Evolutionary conservation across 257 asterid genomes (phyloP).

Genomic region (Nicotiana otophora): DNA sequence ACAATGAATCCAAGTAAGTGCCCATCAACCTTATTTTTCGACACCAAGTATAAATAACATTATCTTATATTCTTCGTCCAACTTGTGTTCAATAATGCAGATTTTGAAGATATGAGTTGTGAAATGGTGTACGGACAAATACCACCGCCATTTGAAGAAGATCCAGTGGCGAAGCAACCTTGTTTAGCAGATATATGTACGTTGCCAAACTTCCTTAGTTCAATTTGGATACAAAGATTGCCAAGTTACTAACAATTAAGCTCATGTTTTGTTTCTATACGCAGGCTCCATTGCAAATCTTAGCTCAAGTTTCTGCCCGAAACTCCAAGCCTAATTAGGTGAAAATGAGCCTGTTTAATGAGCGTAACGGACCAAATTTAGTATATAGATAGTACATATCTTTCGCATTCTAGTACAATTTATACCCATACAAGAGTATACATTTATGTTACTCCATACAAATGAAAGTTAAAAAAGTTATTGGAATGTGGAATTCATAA

Average conservation of each 20-base stretch:
- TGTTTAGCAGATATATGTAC: slow-evolving; percentile 62
- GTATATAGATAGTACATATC: neutral
- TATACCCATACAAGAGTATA: neutral
- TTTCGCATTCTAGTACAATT: neutral
- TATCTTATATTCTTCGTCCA: neutral
- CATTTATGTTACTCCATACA: neutral
- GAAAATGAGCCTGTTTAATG: neutral
- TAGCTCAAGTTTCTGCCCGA: slow-evolving; percentile 51
- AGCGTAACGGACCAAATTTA: neutral
- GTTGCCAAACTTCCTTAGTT: neutral
- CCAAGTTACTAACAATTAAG: neutral
- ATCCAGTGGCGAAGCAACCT: slow-evolving; percentile 71
- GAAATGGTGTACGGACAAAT: slow-evolving; percentile 88
- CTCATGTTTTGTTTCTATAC: too few relatives aligned
- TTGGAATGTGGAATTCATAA: too few relatives aligned
- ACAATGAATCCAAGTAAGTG: slow-evolving; percentile 87
- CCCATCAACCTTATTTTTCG: neutral
- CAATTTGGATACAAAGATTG: neutral
- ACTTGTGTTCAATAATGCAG: slow-evolving; percentile 23
- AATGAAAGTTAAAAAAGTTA: too few relatives aligned
- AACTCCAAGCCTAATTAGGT: slow-evolving; percentile 35
- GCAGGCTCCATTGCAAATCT: slow-evolving; percentile 78
- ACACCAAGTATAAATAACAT: neutral
- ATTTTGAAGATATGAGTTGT: slow-evolving; percentile 97
- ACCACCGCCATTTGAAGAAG: slow-evolving; percentile 76